phyloP scores from a whole-genome alignment of 2,329 filamentous ascomycete genomes.

The Penicillium sp. region DNA sequence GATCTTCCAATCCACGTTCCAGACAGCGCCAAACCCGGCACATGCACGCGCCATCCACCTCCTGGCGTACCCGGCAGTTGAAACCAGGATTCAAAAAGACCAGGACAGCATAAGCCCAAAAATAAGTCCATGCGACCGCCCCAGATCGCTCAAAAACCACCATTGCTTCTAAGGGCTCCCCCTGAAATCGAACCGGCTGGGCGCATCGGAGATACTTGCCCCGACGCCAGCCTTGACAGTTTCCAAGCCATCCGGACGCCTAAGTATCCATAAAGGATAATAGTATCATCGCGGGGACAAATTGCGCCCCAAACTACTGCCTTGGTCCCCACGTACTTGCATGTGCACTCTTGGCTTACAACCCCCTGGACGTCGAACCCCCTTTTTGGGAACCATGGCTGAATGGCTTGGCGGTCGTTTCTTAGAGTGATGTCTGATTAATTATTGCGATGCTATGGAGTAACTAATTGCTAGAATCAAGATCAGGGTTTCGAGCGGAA shows the following conservation, averaged over 20 bases:
- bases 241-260: conserved; percentile 17
- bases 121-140: not conserved
- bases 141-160: not conserved
- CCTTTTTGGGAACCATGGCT: too few relatives aligned
- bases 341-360: too few relatives aligned
- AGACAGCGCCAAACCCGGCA: too few relatives aligned
- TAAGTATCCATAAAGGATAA: not conserved
- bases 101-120: not conserved
- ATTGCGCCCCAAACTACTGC: not conserved
- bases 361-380: too few relatives aligned
- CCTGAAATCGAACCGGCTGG: conserved; percentile 6
- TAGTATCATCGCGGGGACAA: not conserved
- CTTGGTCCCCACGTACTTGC: too few relatives aligned
- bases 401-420: too few relatives aligned
- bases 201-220: conserved; percentile 11
- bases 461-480: conserved; percentile 2
- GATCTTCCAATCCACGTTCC: too few relatives aligned
- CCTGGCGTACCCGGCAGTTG: conserved; percentile 1
- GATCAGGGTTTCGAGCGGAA: conserved; percentile 4
- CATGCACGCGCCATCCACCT: conserved; percentile 1
- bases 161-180: not conserved
- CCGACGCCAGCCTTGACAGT: conserved; percentile 7
- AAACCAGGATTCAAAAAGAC: not conserved
- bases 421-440: too few relatives aligned
- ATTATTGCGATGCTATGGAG: too few relatives aligned